These are phyloP conservation scores for Paraphoma sp. DNA, from an alignment of 2,329 filamentous ascomycete species.

Conservation along the genomic window DNA sequence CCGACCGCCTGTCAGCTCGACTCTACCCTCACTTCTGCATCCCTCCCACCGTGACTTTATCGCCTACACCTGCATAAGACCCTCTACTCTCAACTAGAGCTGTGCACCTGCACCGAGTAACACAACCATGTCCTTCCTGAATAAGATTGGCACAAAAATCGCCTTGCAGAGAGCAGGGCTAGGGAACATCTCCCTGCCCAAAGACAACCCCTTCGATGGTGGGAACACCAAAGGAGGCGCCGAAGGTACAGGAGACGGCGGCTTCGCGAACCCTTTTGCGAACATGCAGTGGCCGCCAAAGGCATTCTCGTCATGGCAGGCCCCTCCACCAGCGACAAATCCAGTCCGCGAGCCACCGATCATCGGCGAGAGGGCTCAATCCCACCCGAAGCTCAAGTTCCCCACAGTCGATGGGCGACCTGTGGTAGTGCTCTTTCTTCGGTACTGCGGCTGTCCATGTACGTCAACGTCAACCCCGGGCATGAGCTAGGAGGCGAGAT, in stretches of 20 bases:
- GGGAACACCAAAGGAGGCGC: slow-evolving; percentile 38
- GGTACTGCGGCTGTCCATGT: slow-evolving; percentile 47
- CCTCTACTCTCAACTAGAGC: not conserved
- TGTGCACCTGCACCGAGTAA: not conserved
- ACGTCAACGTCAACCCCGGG: slow-evolving; percentile 19
- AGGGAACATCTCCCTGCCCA: slow-evolving; percentile 56
- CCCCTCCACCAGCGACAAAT: slow-evolving; percentile 34
- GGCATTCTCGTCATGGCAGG: slow-evolving; percentile 42
- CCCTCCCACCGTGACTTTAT: not conserved
- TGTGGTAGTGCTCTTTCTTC: slow-evolving; percentile 39
- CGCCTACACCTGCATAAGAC: not conserved
- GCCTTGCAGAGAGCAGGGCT: slow-evolving; percentile 65
- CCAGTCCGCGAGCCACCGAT: slow-evolving; percentile 34
- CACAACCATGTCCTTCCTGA: slow-evolving; percentile 3
- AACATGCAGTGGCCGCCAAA: slow-evolving; percentile 46
- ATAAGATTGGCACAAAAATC: slow-evolving; percentile 51
- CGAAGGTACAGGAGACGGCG: slow-evolving; percentile 23
- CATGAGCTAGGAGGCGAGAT: not conserved
- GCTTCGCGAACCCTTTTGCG: slow-evolving; percentile 43
- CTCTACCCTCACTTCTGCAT: not conserved
- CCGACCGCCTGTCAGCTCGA: slow-evolving; percentile 9
- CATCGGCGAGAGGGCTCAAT: slow-evolving; percentile 35
- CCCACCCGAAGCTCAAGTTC: slow-evolving; percentile 38
- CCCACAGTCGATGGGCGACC: slow-evolving; percentile 38
- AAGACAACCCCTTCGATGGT: slow-evolving; percentile 27